Conservation (phyloP, 2,329 filamentous ascomycete species). For the Alternaria tenuissima region DNA sequence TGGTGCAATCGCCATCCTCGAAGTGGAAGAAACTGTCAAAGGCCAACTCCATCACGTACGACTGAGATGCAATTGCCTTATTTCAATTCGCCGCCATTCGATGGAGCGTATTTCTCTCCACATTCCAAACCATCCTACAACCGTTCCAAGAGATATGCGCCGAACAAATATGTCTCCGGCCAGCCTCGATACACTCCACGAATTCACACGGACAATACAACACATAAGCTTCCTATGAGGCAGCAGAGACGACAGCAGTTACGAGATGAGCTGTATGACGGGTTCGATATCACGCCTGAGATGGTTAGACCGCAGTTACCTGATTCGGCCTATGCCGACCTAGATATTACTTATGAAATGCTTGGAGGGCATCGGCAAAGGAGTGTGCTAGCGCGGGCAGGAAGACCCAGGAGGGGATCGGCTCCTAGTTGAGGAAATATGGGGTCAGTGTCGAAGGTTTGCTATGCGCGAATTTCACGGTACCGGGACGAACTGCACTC, state of each 20-base stretch:
- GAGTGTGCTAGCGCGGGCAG: not conserved
- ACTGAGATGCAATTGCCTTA: not conserved
- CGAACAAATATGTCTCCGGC: not conserved
- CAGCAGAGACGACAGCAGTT: not conserved
- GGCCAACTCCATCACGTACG: not conserved
- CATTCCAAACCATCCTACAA: not conserved
- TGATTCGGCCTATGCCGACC: not conserved
- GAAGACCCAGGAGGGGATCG: not conserved
- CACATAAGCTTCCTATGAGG: not conserved
- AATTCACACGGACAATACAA: not conserved
- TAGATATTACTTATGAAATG: not conserved
- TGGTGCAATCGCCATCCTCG: not conserved
- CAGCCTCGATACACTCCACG: not conserved
- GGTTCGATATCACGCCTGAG: not conserved
- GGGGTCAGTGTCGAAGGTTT: not conserved
- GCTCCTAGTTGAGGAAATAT: not conserved
- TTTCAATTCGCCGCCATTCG: not conserved
- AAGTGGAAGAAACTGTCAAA: not conserved
- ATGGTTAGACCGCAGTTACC: not conserved
- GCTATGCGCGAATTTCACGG: not conserved
- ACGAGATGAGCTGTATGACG: not conserved
- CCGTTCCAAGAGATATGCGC: not conserved
- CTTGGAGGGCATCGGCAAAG: not conserved
- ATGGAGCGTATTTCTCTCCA: not conserved
- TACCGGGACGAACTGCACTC: not conserved